A percentile compares a stretch with the other conserved stretches of the same genome.
Conservation (phyloP, 164 flowering plant genomes). For the Dillenia turbinata region DNA sequence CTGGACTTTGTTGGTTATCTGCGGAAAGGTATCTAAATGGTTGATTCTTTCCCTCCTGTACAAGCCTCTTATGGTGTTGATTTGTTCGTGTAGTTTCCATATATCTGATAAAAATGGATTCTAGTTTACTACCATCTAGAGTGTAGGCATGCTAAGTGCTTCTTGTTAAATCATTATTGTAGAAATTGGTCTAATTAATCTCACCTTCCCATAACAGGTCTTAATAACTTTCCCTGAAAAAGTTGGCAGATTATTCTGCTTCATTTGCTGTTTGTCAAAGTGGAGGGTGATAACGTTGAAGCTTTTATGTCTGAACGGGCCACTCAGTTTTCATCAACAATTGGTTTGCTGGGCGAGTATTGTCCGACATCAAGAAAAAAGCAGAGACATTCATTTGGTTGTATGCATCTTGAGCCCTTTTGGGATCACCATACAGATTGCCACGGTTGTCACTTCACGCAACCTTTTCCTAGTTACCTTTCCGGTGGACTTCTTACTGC, state of each 20-base stretch:
- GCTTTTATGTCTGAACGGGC: conserved; percentile 74
- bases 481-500: background rate
- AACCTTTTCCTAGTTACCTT: conserved; percentile 22
- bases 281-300: conserved; percentile 50
- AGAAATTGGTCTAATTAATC: too few species aligned
- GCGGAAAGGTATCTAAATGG: too few species aligned
- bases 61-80: too few species aligned
- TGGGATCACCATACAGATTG: conserved; percentile 1
- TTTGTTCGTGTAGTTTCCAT: too few species aligned
- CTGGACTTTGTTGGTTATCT: too few species aligned
- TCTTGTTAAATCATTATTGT: too few species aligned
- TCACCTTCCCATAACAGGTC: too few species aligned
- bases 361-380: conserved; percentile 54
- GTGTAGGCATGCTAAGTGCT: too few species aligned
- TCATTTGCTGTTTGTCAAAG: conserved; percentile 30
- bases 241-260: conserved; percentile 25
- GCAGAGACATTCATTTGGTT: conserved; percentile 28
- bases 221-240: conserved; percentile 9
- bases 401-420: conserved; percentile 38
- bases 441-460: conserved; percentile 31
- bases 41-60: too few species aligned
- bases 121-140: too few species aligned
- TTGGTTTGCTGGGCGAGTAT: conserved; percentile 72
- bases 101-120: too few species aligned
- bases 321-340: conserved; percentile 45